Evolutionary conservation across 1,284 basidiomycete species (phyloP).

Genomic region (Lignosus rhinocerotis): DNA sequence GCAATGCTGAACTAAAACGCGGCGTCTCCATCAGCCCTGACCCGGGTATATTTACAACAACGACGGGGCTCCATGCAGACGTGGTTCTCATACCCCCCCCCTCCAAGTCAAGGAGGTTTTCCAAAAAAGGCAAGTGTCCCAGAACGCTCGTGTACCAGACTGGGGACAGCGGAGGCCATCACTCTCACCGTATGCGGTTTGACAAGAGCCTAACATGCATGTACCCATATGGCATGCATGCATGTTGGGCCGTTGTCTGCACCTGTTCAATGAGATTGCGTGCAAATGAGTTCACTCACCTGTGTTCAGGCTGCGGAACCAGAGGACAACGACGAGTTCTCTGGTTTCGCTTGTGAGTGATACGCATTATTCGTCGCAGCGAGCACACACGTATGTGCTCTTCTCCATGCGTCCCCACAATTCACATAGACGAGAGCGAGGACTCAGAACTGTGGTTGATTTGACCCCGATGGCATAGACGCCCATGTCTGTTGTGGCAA

Average conservation of each 20-base stretch:
- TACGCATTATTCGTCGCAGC: too few relatives aligned
- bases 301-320: too few relatives aligned
- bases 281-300: too few relatives aligned
- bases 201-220: background rate
- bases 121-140: constrained; percentile 18
- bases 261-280: background rate
- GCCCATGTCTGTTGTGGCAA: too few relatives aligned
- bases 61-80: background rate
- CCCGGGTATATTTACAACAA: constrained; percentile 1
- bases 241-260: background rate
- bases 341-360: too few relatives aligned
- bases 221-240: background rate
- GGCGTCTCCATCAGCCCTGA: background rate
- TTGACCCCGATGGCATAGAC: too few relatives aligned
- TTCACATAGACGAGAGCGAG: too few relatives aligned
- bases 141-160: background rate
- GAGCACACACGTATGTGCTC: too few relatives aligned
- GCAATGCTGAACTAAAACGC: constrained; percentile 8
- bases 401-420: too few relatives aligned
- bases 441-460: too few relatives aligned
- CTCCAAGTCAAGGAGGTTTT: background rate
- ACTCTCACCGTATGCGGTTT: background rate
- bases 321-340: too few relatives aligned
- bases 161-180: background rate
- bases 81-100: background rate